Percentiles rank a stretch among this genome's conserved stretches.
Evolutionary conservation across 2,329 filamentous ascomycete genomes (phyloP).

Genomic region (Ascochyta lentis): DNA sequence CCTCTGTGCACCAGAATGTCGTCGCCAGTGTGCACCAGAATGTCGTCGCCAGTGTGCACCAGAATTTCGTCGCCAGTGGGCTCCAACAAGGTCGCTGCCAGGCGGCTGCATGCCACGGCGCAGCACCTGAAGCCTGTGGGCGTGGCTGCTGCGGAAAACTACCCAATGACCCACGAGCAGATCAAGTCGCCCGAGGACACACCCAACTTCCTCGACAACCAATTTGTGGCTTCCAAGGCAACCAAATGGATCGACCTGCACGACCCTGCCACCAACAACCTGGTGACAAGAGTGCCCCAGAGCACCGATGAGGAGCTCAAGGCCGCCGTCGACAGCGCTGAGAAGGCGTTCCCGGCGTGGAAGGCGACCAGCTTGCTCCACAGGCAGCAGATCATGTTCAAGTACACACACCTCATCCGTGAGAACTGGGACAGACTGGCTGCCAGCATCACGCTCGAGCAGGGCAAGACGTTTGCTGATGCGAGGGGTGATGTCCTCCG

Average conservation of each 20-base stretch:
- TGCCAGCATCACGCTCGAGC: constrained; percentile 84
- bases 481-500: constrained; percentile 82
- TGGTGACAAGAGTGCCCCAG: constrained; percentile 83
- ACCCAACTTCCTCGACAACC: constrained; percentile 82
- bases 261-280: constrained; percentile 85
- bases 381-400: constrained; percentile 87
- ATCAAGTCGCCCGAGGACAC: constrained; percentile 73
- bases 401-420: constrained; percentile 78
- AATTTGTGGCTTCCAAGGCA: constrained; percentile 72
- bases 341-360: constrained; percentile 79
- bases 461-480: constrained; percentile 87
- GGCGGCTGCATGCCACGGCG: constrained; percentile 63
- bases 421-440: constrained; percentile 87
- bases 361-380: constrained; percentile 73
- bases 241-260: constrained; percentile 78
- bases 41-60: constrained; percentile 46
- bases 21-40: constrained; percentile 45
- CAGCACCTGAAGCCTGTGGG: constrained; percentile 58
- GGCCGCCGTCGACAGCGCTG: constrained; percentile 75
- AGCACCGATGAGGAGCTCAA: constrained; percentile 79
- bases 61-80: constrained; percentile 50
- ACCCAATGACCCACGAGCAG: constrained; percentile 75
- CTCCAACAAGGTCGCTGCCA: constrained; percentile 50
- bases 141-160: constrained; percentile 61
- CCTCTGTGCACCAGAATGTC: constrained; percentile 50